Percentiles rank a stretch among this genome's conserved stretches.
Evolutionary conservation across 768 basidiomycete genomes (phyloP).

Genomic region (Lactarius sp.): DNA sequence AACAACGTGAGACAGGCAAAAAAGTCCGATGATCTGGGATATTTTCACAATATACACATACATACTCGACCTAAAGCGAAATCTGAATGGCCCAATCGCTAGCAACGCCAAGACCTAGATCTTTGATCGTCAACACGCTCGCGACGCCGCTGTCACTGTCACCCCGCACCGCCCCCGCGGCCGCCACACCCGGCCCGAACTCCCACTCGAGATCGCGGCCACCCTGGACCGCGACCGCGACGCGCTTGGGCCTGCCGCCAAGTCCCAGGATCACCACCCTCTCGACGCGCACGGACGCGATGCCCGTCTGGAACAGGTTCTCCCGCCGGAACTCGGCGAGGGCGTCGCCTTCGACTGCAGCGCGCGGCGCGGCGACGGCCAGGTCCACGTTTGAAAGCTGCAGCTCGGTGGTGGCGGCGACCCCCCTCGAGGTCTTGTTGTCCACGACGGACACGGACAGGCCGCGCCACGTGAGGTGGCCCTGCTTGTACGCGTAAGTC

Average conservation of each 20-base stretch:
- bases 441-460: conserved; percentile 44
- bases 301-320: conserved; percentile 65
- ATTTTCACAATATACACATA: background rate
- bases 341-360: conserved; percentile 49
- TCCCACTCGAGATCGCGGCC: conserved; percentile 60
- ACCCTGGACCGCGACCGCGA: conserved; percentile 47
- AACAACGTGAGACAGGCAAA: too few relatives aligned
- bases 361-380: conserved; percentile 39
- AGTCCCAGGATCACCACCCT: conserved; percentile 78
- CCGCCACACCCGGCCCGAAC: conserved; percentile 55
- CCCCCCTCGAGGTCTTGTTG: conserved; percentile 41
- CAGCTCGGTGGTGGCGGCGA: conserved; percentile 34
- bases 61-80: conserved; percentile 21
- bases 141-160: conserved; percentile 63
- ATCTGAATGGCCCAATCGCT: conserved; percentile 61
- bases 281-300: conserved; percentile 74
- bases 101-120: conserved; percentile 55
- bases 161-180: conserved; percentile 33
- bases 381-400: conserved; percentile 50
- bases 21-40: too few relatives aligned
- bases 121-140: conserved; percentile 69
- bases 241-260: conserved; percentile 50
- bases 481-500: conserved; percentile 66
- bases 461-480: conserved; percentile 79
- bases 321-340: conserved; percentile 45